Percentiles rank a stretch among this genome's conserved stretches.
Evolutionary conservation across 805 yeast genomes (phyloP).

Genomic region (Candida alai): DNA sequence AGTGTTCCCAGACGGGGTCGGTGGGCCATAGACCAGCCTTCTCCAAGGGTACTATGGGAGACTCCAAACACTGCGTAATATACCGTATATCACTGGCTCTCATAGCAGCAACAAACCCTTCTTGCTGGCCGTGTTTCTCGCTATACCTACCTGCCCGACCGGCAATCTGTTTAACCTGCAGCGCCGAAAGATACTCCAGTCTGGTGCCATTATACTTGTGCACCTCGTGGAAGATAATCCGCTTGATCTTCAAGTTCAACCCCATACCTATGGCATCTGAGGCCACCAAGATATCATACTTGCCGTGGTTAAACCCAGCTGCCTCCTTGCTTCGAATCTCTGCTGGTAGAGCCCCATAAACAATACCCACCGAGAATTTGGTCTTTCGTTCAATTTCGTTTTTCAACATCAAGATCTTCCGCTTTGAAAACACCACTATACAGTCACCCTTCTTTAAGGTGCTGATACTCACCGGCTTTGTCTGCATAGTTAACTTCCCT

Average conservation of each 20-base stretch:
- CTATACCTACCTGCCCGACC: slow-evolving; percentile 91
- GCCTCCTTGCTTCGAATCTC: slow-evolving; percentile 90
- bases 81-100: slow-evolving; percentile 38
- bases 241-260: slow-evolving; percentile 73
- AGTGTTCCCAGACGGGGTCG: slow-evolving; percentile 60
- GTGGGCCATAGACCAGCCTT: slow-evolving; percentile 83
- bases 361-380: slow-evolving; percentile 70
- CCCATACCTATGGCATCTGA: slow-evolving; percentile 99
- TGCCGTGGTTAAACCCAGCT: slow-evolving; percentile 68
- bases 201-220: slow-evolving; percentile 67
- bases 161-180: slow-evolving; percentile 86
- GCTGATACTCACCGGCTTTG: slow-evolving; percentile 26
- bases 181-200: slow-evolving; percentile 46
- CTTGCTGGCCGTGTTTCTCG: slow-evolving; percentile 30
- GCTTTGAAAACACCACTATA: slow-evolving; percentile 80
- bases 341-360: slow-evolving; percentile 95
- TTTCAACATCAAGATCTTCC: slow-evolving; percentile 64
- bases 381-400: slow-evolving; percentile 64
- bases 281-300: slow-evolving; percentile 81
- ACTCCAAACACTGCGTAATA: slow-evolving; percentile 45
- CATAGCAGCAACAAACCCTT: slow-evolving; percentile 54
- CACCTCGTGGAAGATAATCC: slow-evolving; percentile 70
- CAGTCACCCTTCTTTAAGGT: slow-evolving; percentile 75
- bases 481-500: slow-evolving; percentile 62
- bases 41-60: slow-evolving; percentile 48